These are phyloP conservation scores for Sicyos baderoa DNA, from an alignment of 306 rosid species.

Conservation along the genomic window DNA sequence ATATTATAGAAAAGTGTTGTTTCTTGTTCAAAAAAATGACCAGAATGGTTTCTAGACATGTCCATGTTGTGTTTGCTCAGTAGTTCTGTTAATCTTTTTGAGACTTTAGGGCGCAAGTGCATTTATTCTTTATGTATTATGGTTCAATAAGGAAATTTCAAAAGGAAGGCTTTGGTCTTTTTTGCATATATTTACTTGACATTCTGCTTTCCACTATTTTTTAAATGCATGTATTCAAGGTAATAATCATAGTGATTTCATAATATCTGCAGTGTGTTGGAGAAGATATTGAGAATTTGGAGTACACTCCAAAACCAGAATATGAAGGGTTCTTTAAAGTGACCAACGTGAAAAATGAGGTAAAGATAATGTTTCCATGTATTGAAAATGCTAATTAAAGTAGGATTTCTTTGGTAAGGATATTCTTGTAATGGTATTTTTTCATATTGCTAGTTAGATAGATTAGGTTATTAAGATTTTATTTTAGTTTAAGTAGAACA, in stretches of 20 bases:
- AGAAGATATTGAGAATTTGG: slow-evolving; percentile 78
- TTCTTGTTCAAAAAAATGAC: not conserved
- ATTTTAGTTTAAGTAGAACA: too few relatives aligned
- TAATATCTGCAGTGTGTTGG: slow-evolving; percentile 75
- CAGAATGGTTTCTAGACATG: not conserved
- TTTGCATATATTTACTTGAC: not conserved
- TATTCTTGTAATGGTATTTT: too few relatives aligned
- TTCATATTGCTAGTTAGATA: too few relatives aligned
- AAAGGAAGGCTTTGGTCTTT: not conserved
- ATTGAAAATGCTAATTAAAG: too few relatives aligned
- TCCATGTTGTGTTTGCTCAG: not conserved
- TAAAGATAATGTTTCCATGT: slow-evolving; percentile 24
- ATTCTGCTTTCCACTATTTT: not conserved
- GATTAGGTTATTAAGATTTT: too few relatives aligned
- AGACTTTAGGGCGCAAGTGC: too few relatives aligned
- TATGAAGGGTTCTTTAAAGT: slow-evolving; percentile 84
- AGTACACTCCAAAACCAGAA: slow-evolving; percentile 94
- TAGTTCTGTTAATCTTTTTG: not conserved
- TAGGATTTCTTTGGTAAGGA: too few relatives aligned
- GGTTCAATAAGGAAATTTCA: too few relatives aligned
- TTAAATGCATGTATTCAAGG: not conserved
- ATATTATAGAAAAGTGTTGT: too few relatives aligned
- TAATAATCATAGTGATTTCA: not conserved
- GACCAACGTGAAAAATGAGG: slow-evolving; percentile 88
- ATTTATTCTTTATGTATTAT: too few relatives aligned